These are phyloP conservation scores for Alternaria consortialis DNA, from an alignment of 2,329 filamentous ascomycete species.

Conservation along the genomic window DNA sequence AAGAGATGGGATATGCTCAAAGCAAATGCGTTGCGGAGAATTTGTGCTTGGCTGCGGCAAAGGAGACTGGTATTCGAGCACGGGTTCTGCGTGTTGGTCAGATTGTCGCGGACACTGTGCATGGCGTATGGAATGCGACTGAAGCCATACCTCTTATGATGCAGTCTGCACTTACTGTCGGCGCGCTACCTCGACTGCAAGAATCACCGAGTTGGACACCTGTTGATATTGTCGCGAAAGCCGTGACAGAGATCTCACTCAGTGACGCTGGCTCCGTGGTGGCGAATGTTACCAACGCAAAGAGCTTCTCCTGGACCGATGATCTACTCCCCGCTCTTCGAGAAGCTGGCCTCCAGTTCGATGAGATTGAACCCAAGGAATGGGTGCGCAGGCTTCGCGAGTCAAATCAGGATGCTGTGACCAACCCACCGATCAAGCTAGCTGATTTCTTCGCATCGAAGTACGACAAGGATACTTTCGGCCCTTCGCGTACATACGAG, in stretches of 20 bases:
- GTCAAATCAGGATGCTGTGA: slow-evolving; percentile 58
- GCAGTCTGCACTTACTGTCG: slow-evolving; percentile 57
- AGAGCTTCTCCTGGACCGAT: slow-evolving; percentile 60
- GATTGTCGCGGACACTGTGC: slow-evolving; percentile 58
- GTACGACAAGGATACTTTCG: slow-evolving; percentile 53
- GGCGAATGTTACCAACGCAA: slow-evolving; percentile 64
- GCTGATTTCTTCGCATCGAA: slow-evolving; percentile 64
- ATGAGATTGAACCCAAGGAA: slow-evolving; percentile 34
- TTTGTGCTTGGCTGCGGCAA: slow-evolving; percentile 39
- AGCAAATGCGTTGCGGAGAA: slow-evolving; percentile 62
- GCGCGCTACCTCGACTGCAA: slow-evolving; percentile 57
- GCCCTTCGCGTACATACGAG: slow-evolving; percentile 25
- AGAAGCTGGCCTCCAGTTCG: slow-evolving; percentile 50
- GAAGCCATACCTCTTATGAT: slow-evolving; percentile 63
- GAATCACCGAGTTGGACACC: slow-evolving; percentile 49
- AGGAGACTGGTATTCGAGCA: slow-evolving; percentile 29
- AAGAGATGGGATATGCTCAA: slow-evolving; percentile 62
- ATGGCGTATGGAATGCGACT: slow-evolving; percentile 60
- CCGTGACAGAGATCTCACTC: slow-evolving; percentile 35
- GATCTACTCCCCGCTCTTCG: slow-evolving; percentile 63
- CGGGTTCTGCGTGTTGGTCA: slow-evolving; percentile 53
- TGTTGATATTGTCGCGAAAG: slow-evolving; percentile 39
- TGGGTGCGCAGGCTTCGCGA: slow-evolving; percentile 48
- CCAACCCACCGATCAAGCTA: slow-evolving; percentile 63
- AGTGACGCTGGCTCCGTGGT: slow-evolving; percentile 45